phyloP scores from a whole-genome alignment of 345 rosid genomes.

The Moricandia arvensis region DNA sequence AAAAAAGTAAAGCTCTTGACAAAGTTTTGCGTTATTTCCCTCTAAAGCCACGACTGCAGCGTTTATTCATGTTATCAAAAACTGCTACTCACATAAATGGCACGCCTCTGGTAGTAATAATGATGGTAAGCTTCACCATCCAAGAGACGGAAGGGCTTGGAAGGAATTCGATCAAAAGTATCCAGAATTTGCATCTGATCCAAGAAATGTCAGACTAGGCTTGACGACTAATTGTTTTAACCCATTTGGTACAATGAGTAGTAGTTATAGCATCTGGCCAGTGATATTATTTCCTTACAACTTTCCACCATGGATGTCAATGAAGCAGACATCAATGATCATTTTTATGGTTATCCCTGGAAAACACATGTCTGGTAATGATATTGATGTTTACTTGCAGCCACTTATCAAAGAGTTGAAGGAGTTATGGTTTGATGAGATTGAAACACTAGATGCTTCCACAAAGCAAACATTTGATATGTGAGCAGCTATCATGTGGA shows the following conservation, averaged over 20 bases:
- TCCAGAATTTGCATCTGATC: no score
- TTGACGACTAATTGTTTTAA: no score
- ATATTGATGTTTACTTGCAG: not conserved
- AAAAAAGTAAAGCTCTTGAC: not conserved
- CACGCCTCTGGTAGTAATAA: not conserved
- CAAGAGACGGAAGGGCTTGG: no score
- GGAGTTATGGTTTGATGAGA: slow-evolving; percentile 1
- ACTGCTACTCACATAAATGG: not conserved
- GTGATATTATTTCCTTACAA: no score
- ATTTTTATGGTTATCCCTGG: not conserved
- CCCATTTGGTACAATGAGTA: no score
- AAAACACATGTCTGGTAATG: not conserved
- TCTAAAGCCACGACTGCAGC: not conserved
- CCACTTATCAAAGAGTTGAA: not conserved
- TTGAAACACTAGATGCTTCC: not conserved
- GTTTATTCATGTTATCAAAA: not conserved
- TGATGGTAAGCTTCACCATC: not conserved
- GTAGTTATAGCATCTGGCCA: no score
- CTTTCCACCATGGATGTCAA: not conserved
- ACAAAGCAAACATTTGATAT: not conserved
- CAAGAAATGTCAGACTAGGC: no score
- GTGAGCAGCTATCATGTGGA: not conserved
- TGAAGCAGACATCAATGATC: not conserved
- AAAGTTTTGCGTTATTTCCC: not conserved
- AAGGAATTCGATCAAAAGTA: no score